Conservation (phyloP, 306 rosid species). For the Prunus mongolica region DNA sequence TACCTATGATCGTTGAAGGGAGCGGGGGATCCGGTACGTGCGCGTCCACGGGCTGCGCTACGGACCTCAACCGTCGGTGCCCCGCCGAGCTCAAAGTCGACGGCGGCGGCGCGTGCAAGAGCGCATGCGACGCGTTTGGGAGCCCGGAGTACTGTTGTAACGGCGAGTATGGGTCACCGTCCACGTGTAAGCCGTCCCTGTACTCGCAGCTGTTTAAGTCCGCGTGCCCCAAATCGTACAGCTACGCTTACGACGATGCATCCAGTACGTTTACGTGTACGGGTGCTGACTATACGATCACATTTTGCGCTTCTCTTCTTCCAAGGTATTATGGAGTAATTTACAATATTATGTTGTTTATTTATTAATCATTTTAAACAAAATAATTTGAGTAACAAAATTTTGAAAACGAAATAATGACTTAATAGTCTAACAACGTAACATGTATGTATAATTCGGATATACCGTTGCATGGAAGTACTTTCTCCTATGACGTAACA, state of each 20-base stretch:
- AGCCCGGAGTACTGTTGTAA: slow-evolving; percentile 78
- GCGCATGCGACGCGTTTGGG: slow-evolving; percentile 85
- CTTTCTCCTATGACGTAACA: too few species aligned
- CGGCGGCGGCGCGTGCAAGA: slow-evolving; percentile 70
- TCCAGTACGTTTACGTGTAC: slow-evolving; percentile 77
- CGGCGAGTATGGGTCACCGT: slow-evolving; percentile 57
- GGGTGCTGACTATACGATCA: slow-evolving; percentile 65
- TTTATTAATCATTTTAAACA: neutral
- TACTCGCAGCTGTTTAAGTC: slow-evolving; percentile 78
- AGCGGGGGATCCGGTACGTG: slow-evolving; percentile 65
- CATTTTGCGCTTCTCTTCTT: slow-evolving; percentile 64
- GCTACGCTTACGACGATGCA: slow-evolving; percentile 88
- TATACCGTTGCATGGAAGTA: too few species aligned
- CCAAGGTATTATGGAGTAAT: slow-evolving; percentile 33
- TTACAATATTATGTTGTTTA: neutral
- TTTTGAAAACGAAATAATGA: too few species aligned
- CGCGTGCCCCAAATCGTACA: slow-evolving; percentile 79
- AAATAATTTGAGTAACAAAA: neutral
- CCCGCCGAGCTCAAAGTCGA: slow-evolving; percentile 58
- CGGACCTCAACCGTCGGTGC: slow-evolving; percentile 60
- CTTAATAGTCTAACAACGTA: too few species aligned
- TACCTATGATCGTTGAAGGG: slow-evolving; percentile 68
- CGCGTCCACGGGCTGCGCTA: slow-evolving; percentile 60
- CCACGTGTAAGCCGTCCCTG: slow-evolving; percentile 65
- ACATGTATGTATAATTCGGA: too few species aligned